Conservation (phyloP, 2,329 filamentous ascomycete genomes). For the Sclerotinia sclerotiorum region DNA sequence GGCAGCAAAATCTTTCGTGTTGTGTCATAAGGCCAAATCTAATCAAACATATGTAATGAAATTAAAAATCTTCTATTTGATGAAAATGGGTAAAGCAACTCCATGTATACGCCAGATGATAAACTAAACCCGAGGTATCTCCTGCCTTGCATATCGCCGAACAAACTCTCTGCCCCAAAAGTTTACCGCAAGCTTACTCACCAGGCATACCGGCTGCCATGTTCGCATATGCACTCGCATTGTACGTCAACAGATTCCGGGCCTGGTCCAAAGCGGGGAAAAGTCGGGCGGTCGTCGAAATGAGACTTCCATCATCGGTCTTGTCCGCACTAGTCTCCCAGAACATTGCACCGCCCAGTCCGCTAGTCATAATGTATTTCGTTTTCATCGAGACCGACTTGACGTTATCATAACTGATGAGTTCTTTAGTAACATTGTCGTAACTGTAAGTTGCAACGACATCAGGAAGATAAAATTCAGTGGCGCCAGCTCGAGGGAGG, state of each 20-base stretch:
- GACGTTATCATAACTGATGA: conserved; percentile 72
- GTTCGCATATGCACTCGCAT: conserved; percentile 56
- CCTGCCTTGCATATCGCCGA: neutral
- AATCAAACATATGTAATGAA: neutral
- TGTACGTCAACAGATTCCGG: conserved; percentile 54
- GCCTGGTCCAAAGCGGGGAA: conserved; percentile 47
- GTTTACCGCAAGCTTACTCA: neutral
- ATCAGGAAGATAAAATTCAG: conserved; percentile 56
- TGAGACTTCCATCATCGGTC: conserved; percentile 58
- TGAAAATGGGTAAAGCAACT: neutral
- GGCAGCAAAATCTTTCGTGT: no score
- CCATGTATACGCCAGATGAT: neutral
- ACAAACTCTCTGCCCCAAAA: neutral
- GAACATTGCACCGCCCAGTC: conserved; percentile 78
- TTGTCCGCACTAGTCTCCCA: conserved; percentile 77
- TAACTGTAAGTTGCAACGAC: conserved; percentile 70
- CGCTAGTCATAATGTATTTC: conserved; percentile 59
- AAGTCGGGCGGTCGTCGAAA: conserved; percentile 47
- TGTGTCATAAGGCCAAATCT: no score
- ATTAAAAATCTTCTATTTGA: neutral
- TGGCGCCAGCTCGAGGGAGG: conserved; percentile 62
- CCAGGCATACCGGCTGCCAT: conserved; percentile 44
- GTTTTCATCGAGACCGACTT: conserved; percentile 62
- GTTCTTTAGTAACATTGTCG: conserved; percentile 55
- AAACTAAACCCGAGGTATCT: neutral